Evolutionary conservation across 768 basidiomycete genomes (phyloP).

Genomic region (Rickenella mellea): DNA sequence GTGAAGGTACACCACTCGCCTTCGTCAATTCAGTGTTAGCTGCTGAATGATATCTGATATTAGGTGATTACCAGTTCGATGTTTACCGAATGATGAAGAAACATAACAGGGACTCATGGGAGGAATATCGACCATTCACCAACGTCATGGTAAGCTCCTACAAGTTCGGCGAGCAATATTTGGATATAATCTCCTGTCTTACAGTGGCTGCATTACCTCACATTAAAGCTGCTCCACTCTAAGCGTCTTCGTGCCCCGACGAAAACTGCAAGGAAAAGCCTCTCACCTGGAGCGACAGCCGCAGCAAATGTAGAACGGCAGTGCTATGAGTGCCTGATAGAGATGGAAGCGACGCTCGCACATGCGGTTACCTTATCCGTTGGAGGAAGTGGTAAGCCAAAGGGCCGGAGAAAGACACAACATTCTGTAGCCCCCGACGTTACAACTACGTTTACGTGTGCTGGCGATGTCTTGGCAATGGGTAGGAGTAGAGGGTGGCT

Average conservation of each 20-base stretch:
- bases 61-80: conserved; percentile 91
- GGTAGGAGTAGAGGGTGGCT: conserved; percentile 60
- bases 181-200: conserved; percentile 3
- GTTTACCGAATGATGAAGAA: conserved; percentile 83
- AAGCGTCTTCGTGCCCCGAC: conserved; percentile 60
- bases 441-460: conserved; percentile 29
- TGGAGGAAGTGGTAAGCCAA: conserved; percentile 23
- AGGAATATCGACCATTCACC: conserved; percentile 66
- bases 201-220: conserved; percentile 90
- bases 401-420: conserved; percentile 11
- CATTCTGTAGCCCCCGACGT: not conserved
- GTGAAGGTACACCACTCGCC: conserved; percentile 51
- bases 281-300: conserved; percentile 8
- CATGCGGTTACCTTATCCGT: conserved; percentile 29
- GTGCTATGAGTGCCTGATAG: conserved; percentile 60
- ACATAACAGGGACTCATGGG: conserved; percentile 58
- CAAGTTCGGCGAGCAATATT: not conserved
- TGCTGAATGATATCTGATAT: conserved; percentile 9
- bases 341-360: conserved; percentile 53
- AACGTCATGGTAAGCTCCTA: conserved; percentile 72
- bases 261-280: conserved; percentile 15
- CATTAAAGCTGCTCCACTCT: conserved; percentile 56
- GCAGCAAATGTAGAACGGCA: conserved; percentile 49
- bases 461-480: conserved; percentile 53
- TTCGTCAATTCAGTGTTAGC: not conserved